Conservation (phyloP, 1,139 yeast species). For the Blastobotrys apis region DNA sequence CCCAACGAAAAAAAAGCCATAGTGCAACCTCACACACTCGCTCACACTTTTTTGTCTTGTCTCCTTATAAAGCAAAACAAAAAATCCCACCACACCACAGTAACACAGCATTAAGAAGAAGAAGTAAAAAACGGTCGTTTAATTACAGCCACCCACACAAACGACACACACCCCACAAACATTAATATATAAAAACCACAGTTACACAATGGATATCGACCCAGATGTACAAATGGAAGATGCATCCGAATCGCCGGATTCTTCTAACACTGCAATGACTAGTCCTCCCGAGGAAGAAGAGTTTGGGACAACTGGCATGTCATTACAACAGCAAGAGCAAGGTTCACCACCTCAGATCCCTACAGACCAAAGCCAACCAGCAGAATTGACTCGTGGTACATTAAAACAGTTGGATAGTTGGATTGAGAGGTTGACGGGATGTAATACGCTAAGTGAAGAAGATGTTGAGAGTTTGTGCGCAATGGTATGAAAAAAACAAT, state of each 20-base stretch:
- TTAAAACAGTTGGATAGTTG: constrained; percentile 47
- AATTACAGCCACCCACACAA: background rate
- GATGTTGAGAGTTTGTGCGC: constrained; percentile 79
- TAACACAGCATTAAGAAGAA: too few species aligned
- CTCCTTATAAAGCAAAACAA: too few species aligned
- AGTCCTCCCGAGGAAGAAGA: constrained; percentile 7
- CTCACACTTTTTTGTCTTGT: too few species aligned
- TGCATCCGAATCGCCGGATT: constrained; percentile 18
- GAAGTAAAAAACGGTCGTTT: background rate
- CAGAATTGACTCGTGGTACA: constrained; percentile 22
- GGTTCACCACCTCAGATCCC: background rate
- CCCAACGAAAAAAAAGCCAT: too few species aligned
- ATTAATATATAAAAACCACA: background rate
- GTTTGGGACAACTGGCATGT: background rate
- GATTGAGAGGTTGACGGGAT: constrained; percentile 62
- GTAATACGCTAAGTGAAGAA: constrained; percentile 79
- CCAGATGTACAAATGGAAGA: constrained; percentile 40
- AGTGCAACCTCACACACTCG: too few species aligned
- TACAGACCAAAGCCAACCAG: constrained; percentile 16
- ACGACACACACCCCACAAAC: background rate
- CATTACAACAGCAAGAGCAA: constrained; percentile 2
- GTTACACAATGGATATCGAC: constrained; percentile 34
- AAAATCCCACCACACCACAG: too few species aligned
- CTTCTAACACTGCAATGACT: background rate
- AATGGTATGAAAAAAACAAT: constrained; percentile 29